phyloP scores from a whole-genome alignment of 164 flowering plant genomes.

The Tetrastigma voinierianum region DNA sequence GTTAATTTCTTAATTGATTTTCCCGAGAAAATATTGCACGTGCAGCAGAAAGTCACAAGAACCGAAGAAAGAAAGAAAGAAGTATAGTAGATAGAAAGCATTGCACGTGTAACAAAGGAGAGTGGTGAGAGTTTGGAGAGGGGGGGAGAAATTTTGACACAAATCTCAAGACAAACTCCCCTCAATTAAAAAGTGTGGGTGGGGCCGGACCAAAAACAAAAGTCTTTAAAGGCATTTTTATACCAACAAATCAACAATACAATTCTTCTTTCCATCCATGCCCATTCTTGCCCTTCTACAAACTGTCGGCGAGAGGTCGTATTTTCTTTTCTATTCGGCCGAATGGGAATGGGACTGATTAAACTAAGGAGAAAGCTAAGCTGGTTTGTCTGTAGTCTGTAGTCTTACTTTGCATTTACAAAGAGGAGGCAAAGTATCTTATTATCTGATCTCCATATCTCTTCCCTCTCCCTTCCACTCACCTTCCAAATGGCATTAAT shows the following conservation, averaged over 20 bases:
- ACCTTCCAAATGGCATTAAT: conserved; percentile 31
- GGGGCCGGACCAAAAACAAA: neutral
- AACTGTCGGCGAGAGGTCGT: conserved; percentile 34
- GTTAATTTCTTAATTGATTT: no score
- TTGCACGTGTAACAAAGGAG: no score
- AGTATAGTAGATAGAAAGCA: no score
- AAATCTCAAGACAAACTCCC: conserved; percentile 16
- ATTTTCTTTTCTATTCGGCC: neutral
- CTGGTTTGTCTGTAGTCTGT: conserved; percentile 45
- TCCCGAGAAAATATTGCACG: no score
- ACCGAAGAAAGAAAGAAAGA: neutral
- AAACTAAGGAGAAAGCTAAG: conserved; percentile 16
- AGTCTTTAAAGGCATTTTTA: neutral
- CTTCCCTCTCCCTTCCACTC: conserved; percentile 27
- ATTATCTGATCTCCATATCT: conserved; percentile 18
- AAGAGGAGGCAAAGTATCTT: conserved; percentile 32
- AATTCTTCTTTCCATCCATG: neutral
- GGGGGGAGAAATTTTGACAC: conserved; percentile 14
- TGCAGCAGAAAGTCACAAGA: neutral
- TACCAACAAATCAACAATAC: no score
- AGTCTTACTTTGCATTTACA: conserved; percentile 28
- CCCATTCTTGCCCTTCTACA: conserved; percentile 12
- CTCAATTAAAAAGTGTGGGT: neutral
- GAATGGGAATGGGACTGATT: neutral
- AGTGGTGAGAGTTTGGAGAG: no score